A percentile compares a stretch with the other conserved stretches of the same genome.
These are phyloP conservation scores for Cladosporium sp. DNA, from an alignment of 2,329 filamentous ascomycete genomes.

Conservation along the genomic window DNA sequence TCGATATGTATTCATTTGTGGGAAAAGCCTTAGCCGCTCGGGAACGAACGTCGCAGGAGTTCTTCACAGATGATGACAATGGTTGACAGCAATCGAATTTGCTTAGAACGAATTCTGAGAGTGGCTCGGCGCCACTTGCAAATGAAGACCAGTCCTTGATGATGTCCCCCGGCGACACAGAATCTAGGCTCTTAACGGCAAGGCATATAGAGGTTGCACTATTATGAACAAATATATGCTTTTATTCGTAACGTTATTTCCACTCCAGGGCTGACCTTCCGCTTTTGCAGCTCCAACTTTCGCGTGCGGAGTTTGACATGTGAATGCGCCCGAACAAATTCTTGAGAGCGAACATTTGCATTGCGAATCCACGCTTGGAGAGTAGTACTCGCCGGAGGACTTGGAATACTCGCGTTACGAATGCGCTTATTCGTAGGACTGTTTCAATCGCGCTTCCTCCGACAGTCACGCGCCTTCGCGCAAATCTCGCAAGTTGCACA, in stretches of 20 bases:
- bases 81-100: no score
- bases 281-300: no score
- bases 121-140: no score
- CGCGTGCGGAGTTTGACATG: neutral
- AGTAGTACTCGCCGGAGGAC: neutral
- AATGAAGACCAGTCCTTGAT: no score
- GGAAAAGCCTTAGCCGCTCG: slow-evolving; percentile 3
- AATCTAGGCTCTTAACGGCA: no score
- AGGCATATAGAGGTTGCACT: no score
- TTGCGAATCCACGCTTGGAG: neutral
- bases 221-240: no score
- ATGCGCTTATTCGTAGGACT: neutral
- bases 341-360: neutral
- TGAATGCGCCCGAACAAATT: slow-evolving; percentile 1
- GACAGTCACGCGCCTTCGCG: neutral
- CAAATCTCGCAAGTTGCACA: neutral
- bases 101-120: no score
- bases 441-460: neutral
- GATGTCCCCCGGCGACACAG: no score
- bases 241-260: no score
- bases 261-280: no score
- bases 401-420: neutral
- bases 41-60: neutral
- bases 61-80: no score
- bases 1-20: neutral